phyloP scores from a whole-genome alignment of 164 flowering plant genomes.

The Vitis riparia region DNA sequence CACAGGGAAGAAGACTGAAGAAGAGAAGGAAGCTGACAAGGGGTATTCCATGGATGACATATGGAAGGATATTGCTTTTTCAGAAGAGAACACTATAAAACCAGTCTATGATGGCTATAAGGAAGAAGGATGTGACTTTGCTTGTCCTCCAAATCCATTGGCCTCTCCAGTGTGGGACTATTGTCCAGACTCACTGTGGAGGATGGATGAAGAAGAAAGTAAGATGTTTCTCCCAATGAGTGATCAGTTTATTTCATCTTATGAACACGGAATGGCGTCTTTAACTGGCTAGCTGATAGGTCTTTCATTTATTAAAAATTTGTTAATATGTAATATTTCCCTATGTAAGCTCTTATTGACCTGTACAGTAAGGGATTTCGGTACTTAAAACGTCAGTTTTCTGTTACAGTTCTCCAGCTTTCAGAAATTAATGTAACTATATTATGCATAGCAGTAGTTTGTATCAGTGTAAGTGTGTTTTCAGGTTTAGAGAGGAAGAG shows the following conservation, averaged over 20 bases:
- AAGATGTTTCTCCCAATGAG: constrained; percentile 36
- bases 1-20: constrained; percentile 24
- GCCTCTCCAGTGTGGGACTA: constrained; percentile 70
- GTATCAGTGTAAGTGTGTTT: constrained; percentile 12
- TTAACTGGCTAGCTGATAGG: constrained; percentile 21
- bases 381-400: constrained; percentile 6
- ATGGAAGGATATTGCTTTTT: constrained; percentile 78
- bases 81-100: constrained; percentile 32
- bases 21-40: constrained; percentile 24
- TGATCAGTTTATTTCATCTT: constrained; percentile 31
- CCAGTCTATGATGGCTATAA: constrained; percentile 26
- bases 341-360: constrained; percentile 15
- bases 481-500: constrained; percentile 9
- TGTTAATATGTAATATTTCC: constrained; percentile 26
- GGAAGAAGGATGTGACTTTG: constrained; percentile 32
- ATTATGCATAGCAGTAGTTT: constrained; percentile 12
- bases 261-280: constrained; percentile 21
- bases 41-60: constrained; percentile 85
- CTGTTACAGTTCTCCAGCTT: constrained; percentile 5
- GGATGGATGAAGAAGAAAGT: constrained; percentile 54
- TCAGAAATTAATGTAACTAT: constrained; percentile 6
- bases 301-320: constrained; percentile 18
- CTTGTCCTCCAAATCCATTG: constrained; percentile 49
- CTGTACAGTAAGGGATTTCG: constrained; percentile 21
- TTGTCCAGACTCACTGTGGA: constrained; percentile 62